phyloP scores from a whole-genome alignment of 2,329 filamentous ascomycete genomes.

The Cercospora berteroae region DNA sequence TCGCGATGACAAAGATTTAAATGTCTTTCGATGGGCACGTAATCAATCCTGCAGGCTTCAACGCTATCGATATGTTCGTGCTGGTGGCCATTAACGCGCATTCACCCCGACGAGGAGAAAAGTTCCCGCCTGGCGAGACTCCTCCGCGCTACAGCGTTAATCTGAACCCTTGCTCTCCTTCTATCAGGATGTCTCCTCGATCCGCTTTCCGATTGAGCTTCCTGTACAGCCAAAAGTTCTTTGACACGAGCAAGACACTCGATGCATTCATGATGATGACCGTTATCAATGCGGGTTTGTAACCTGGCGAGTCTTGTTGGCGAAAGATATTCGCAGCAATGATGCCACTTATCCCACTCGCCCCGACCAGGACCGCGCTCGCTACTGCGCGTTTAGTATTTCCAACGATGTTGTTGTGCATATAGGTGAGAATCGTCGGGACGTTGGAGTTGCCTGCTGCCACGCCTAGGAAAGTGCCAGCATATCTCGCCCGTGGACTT shows the following conservation, averaged over 20 bases:
- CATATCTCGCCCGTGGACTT: background rate
- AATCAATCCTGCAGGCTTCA: background rate
- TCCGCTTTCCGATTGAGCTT: slow-evolving; percentile 45
- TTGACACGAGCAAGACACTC: background rate
- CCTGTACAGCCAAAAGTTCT: slow-evolving; percentile 38
- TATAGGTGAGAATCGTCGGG: background rate
- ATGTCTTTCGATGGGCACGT: background rate
- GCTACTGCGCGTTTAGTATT: background rate
- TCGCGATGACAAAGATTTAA: background rate
- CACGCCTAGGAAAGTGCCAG: background rate
- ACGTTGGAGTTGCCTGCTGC: background rate
- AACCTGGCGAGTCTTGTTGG: background rate
- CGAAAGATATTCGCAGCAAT: background rate
- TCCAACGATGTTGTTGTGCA: background rate
- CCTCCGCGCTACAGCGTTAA: slow-evolving; percentile 21
- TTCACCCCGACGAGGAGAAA: background rate
- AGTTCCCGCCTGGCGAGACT: background rate
- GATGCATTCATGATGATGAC: background rate
- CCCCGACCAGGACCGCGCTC: background rate
- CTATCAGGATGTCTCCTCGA: slow-evolving; percentile 42
- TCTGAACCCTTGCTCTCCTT: slow-evolving; percentile 30
- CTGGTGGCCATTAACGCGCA: background rate
- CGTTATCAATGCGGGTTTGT: background rate
- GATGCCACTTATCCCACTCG: background rate
- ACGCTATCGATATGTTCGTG: background rate